Evolutionary conservation across 495 filamentous ascomycete genomes (phyloP), one percentile per base, ranked within the genome.

Genomic region (Podospora fimiseda): DNA sequence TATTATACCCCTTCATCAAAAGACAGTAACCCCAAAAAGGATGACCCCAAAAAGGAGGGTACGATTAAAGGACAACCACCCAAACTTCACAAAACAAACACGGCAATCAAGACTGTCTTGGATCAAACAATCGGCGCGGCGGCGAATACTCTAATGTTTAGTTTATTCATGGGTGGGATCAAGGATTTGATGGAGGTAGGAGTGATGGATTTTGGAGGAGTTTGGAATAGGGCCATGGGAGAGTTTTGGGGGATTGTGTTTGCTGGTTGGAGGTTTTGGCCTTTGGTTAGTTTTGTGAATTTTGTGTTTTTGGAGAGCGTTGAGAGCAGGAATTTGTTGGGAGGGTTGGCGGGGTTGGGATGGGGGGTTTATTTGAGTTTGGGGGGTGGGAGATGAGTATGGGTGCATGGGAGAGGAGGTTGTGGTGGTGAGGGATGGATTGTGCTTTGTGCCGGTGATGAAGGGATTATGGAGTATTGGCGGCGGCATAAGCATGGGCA

Each of bases 281-380:
- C 93, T 2, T 43, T 83, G n/a, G 86, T 96, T 6, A 87, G 85
- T 46, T 43, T 87, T 19, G 60, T 93, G 18, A 88, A 90, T 67
- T 96, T 88, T 66, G 81, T 84, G 0, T 76, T 94, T 42, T 74
- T 98, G 19, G 69, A 66, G 62, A 89, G 84, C 4, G 81, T 93
- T 13, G 80, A 93, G 59, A 75, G 76, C 30, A 73, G 92, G 55
- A 83, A 87, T 42, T 72, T 96, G 22, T 81, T 91, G 67, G 90
- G 86, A 0, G 84, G 84, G 64, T 66, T 88, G 48, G 87, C 90
- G 22, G 90, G 92, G 2, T 62, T 98, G 41, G 82, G 75, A 19
- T 98, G 93, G 93, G 87, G 88, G 1, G 68, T 95, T 44, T 96
- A 90, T 72, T 72, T 96, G 66, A 92, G 89, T 62, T 66, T 93